These are phyloP conservation scores for Acer negundo DNA, from an alignment of 345 rosid genomes.

Conservation along the genomic window DNA sequence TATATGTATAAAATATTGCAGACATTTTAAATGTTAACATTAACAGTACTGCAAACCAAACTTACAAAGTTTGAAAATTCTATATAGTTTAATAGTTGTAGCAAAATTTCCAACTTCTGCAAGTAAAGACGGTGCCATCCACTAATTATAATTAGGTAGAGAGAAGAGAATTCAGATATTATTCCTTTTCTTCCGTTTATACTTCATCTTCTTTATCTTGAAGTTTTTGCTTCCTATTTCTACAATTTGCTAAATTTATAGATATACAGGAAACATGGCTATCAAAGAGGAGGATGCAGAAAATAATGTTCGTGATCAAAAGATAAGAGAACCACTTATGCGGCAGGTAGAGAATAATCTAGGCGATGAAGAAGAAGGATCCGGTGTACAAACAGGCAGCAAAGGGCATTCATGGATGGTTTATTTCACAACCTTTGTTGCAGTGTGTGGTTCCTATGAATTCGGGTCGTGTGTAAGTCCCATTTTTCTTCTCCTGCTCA, in stretches of 20 bases:
- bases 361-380: slow-evolving; percentile 30
- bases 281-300: slow-evolving; percentile 40
- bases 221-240: slow-evolving; percentile 6
- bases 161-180: background rate
- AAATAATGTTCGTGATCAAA: slow-evolving; percentile 18
- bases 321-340: slow-evolving; percentile 40
- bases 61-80: background rate
- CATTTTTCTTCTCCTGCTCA: background rate
- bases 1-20: background rate
- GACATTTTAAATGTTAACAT: background rate
- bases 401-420: slow-evolving; percentile 62
- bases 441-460: slow-evolving; percentile 82
- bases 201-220: background rate
- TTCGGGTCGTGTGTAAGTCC: slow-evolving; percentile 84
- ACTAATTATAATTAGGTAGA: background rate
- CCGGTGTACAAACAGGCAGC: slow-evolving; percentile 18
- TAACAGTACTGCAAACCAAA: background rate
- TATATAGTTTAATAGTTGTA: background rate
- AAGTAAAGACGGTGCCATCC: background rate
- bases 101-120: background rate
- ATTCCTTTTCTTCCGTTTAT: background rate
- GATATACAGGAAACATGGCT: slow-evolving; percentile 31
- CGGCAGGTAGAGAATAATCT: slow-evolving; percentile 15
- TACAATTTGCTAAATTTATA: slow-evolving; percentile 17
- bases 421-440: slow-evolving; percentile 74